Percentiles rank a stretch among this genome's conserved stretches.
Evolutionary conservation across 495 filamentous ascomycete genomes (phyloP).

Genomic region (Penicillium ucsense): DNA sequence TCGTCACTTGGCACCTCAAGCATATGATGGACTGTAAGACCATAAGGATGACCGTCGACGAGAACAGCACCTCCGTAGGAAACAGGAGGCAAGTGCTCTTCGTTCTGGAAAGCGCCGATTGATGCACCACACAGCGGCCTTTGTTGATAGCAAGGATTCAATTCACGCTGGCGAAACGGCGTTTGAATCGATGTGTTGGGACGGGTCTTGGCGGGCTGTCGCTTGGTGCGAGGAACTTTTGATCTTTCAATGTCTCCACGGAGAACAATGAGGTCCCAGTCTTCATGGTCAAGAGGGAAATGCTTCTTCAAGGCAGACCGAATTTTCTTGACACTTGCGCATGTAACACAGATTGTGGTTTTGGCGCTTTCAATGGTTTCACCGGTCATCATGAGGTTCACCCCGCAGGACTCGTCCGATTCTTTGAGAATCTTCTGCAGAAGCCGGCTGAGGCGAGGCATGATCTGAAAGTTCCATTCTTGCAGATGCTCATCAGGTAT

Average conservation of each 20-base stretch:
- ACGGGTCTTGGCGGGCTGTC: constrained; percentile 30
- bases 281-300: constrained; percentile 54
- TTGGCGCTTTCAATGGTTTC: constrained; percentile 53
- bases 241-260: constrained; percentile 63
- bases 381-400: constrained; percentile 64
- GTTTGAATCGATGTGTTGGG: constrained; percentile 20
- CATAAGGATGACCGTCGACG: constrained; percentile 73
- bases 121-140: constrained; percentile 77
- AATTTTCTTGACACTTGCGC: constrained; percentile 61
- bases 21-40: constrained; percentile 95
- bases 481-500: constrained; percentile 54
- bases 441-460: constrained; percentile 62
- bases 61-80: constrained; percentile 82
- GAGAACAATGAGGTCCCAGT: constrained; percentile 50
- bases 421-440: constrained; percentile 53
- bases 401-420: constrained; percentile 59
- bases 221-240: constrained; percentile 40
- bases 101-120: constrained; percentile 80
- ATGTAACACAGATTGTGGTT: constrained; percentile 69
- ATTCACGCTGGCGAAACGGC: constrained; percentile 23
- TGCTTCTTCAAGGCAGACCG: constrained; percentile 61
- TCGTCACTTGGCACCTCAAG: constrained; percentile 70
- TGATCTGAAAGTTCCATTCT: constrained; percentile 61
- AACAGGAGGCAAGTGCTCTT: constrained; percentile 76
- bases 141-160: constrained; percentile 52